These are phyloP conservation scores for Diaporthe velutina DNA, from an alignment of 2,329 filamentous ascomycete genomes.

Conservation along the genomic window DNA sequence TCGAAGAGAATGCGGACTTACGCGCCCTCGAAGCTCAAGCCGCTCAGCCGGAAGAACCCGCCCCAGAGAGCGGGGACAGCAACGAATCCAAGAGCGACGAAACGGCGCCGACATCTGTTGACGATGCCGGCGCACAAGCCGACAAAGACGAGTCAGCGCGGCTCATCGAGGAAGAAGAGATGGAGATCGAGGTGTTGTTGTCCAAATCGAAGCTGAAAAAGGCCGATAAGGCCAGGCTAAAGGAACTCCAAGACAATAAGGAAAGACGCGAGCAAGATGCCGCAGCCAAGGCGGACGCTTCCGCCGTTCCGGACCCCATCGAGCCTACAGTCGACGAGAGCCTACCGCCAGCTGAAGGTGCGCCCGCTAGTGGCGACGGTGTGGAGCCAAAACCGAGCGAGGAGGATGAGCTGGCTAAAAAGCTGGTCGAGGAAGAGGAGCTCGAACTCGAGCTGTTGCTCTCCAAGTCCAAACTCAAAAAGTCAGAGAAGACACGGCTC, in stretches of 20 bases:
- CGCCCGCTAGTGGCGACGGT: background rate
- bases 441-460: constrained; percentile 32
- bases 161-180: constrained; percentile 35
- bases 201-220: constrained; percentile 34
- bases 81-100: constrained; percentile 30
- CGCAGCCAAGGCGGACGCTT: constrained; percentile 22
- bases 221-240: constrained; percentile 31
- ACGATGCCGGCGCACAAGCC: constrained; percentile 20
- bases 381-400: background rate
- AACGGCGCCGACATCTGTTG: constrained; percentile 28
- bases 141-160: constrained; percentile 32
- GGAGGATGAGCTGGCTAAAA: constrained; percentile 30
- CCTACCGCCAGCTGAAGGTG: constrained; percentile 6
- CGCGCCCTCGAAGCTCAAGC: constrained; percentile 30
- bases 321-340: constrained; percentile 1
- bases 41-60: constrained; percentile 18
- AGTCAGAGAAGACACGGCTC: constrained; percentile 31
- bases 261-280: constrained; percentile 35
- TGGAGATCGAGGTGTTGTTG: constrained; percentile 34
- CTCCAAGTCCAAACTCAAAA: constrained; percentile 36
- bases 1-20: constrained; percentile 34
- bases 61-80: constrained; percentile 36
- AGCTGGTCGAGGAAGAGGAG: constrained; percentile 37
- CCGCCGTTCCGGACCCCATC: background rate
- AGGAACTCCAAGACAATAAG: constrained; percentile 36